Conservation (phyloP, 1,284 basidiomycete species). For the Puccinia hordei region DNA sequence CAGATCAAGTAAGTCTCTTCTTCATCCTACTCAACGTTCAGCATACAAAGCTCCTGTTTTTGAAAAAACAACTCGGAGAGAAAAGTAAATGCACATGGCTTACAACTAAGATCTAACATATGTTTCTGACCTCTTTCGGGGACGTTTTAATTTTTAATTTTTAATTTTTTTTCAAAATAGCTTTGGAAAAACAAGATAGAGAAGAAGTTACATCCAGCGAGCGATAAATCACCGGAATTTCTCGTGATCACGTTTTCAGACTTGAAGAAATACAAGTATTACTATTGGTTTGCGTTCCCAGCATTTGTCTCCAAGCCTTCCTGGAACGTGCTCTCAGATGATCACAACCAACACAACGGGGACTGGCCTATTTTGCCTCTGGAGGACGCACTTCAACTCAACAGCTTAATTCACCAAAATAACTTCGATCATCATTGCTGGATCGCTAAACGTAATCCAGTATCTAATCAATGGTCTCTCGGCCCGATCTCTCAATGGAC, state of each 20-base stretch:
- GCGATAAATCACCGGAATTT: constrained; percentile 63
- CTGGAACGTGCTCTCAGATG: constrained; percentile 51
- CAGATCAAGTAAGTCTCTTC: constrained; percentile 65
- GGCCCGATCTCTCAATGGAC: constrained; percentile 10
- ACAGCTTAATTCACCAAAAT: constrained; percentile 1
- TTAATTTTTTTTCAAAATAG: neutral
- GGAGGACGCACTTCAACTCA: constrained; percentile 5
- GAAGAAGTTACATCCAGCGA: constrained; percentile 8
- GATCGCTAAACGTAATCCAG: constrained; percentile 18
- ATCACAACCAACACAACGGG: neutral
- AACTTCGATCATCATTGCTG: constrained; percentile 3
- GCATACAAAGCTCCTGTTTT: neutral
- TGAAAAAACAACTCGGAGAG: no score
- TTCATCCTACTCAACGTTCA: constrained; percentile 15
- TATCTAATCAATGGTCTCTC: neutral
- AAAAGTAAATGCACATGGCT: neutral
- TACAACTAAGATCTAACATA: constrained; percentile 3
- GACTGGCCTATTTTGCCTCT: constrained; percentile 18
- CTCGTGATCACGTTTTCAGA: constrained; percentile 91
- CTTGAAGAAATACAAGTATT: constrained; percentile 95
- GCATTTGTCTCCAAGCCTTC: constrained; percentile 67
- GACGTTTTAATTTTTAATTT: neutral
- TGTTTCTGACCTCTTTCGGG: neutral
- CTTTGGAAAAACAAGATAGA: constrained; percentile 12
- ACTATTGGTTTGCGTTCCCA: constrained; percentile 97